Evolutionary conservation across 495 filamentous ascomycete genomes (phyloP), one percentile per base, ranked within the genome.

Genomic region (Neurospora tetraspora): DNA sequence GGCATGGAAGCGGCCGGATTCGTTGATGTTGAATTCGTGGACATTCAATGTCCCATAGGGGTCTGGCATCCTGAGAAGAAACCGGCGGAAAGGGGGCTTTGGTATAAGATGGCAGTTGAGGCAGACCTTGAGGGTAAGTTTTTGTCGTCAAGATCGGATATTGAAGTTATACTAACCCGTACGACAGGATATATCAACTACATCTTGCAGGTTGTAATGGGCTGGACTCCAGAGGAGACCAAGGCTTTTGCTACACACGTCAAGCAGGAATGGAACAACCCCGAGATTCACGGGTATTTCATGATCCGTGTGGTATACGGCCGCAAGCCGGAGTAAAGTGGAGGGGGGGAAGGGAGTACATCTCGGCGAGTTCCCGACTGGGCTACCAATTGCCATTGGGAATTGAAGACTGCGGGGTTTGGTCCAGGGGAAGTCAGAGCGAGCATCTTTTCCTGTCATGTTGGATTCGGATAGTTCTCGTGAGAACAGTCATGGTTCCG

Each of bases 1-100:
- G 79, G 81, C 3, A 92, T 94, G 74, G 86, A 88, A 31, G 77
- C 77, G 8, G 84, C 89, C 3, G 83, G 92, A 71, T 86, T 85
- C 65, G 83, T 84, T 1, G 89, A 92, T 78, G 89, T 81, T 16
- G 69, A 75, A 4, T 68, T 74, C 14, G 70, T 69, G 16, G 75
- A 75, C 14, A 75, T 78, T 18, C 14, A 65, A 0, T 34, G 27
- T 8, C 72, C 72, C 0, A 11, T 68, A 1, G 72, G 72, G 12
- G 23, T 40, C 27, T 73, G 72, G 71, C 36, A 42, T 11, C 23
- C 81, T 2, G 78, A 80, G 1, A 87, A 85, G 84, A 80, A 81
- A n/a, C 59, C 85, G 65, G 86, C 84, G 70, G 81, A 87, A 73
- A 77, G 87, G 20, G 87, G 87, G 0, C 69, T 75, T 27, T 80